Evolutionary conservation across 2,329 filamentous ascomycete genomes (phyloP), one percentile per base, ranked within the genome.

Genomic region (Ceratocystiopsis brevicomis): DNA sequence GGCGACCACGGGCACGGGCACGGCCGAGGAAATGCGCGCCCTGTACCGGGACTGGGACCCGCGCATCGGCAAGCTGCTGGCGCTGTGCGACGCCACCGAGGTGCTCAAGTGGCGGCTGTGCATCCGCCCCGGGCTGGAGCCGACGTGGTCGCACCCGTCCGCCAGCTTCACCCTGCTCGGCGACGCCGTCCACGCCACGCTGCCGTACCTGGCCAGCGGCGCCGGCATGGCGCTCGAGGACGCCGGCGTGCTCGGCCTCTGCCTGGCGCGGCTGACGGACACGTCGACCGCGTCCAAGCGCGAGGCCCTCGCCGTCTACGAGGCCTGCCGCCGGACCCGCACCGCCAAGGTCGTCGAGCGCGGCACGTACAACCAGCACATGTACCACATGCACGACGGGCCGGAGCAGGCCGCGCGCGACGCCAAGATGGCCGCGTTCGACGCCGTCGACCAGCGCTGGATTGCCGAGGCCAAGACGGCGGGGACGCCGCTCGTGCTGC

Each of bases 181-280:
- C n/a, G 45, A 47, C 15, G 45, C 45, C 19, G 43, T 47, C 2
- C 45, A 47, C 38, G 45, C 45, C 14, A 47, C 45, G 3, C 42
- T 69, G 5, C 66, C 66, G 0, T 68, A 69, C 46, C 55, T 68
- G 19, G 65, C 65, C 0, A 63, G 66, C 46, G 65, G 66, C 5
- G 64, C 64, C 1, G 62, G 62, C 3, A 61, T 63, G 50, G 58
- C 62, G 0, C 58, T 61, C 6, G 64, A 69, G 48, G 64, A 68
- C 44, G 64, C 59, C 1, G 63, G 58, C n/a, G 46, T 48, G 8
- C 46, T 53, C 8, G 47, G 51, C 11, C 49, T 51, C 9, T 49
- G 48, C 38, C 46, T 54, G 1, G 47, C 36, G 1, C 40, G 42
- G 4, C 25, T 50, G 8, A 21, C 34, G 3, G 42, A 44, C 37